These are phyloP conservation scores for Candida peoriensis DNA, from an alignment of 805 yeast genomes.

Conservation along the genomic window DNA sequence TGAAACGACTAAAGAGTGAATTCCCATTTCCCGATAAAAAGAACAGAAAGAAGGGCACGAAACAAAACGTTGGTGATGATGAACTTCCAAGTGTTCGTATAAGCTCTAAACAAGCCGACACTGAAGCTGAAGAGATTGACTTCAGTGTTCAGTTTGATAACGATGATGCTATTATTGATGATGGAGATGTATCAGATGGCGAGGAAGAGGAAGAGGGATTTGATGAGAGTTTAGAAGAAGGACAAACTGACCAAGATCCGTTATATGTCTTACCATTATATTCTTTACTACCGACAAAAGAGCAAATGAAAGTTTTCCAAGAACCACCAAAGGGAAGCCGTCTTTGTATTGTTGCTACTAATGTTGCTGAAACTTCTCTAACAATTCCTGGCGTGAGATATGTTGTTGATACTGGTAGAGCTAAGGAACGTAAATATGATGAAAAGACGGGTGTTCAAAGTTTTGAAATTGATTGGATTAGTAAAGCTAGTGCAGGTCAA, in stretches of 20 bases:
- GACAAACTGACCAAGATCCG: slow-evolving; percentile 70
- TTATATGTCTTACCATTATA: slow-evolving; percentile 88
- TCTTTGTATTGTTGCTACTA: slow-evolving; percentile 90
- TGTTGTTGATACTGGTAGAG: slow-evolving; percentile 92
- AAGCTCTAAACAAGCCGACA: slow-evolving; percentile 53
- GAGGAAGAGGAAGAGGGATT: slow-evolving; percentile 53
- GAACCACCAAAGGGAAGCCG: slow-evolving; percentile 82
- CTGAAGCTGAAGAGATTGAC: slow-evolving; percentile 88
- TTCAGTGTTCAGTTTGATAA: slow-evolving; percentile 45
- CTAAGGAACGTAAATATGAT: slow-evolving; percentile 81
- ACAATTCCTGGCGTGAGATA: slow-evolving; percentile 95
- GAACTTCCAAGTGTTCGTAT: slow-evolving; percentile 42
- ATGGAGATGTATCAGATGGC: slow-evolving; percentile 32
- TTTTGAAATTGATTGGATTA: slow-evolving; percentile 85
- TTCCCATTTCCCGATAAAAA: slow-evolving; percentile 49
- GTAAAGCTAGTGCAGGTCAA: slow-evolving; percentile 94
- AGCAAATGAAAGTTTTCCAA: slow-evolving; percentile 90
- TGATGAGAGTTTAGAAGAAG: slow-evolving; percentile 67
- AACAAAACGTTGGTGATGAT: slow-evolving; percentile 25
- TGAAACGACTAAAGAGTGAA: slow-evolving; percentile 59
- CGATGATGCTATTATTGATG: slow-evolving; percentile 29
- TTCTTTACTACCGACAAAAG: slow-evolving; percentile 87
- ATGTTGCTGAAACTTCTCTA: slow-evolving; percentile 95
- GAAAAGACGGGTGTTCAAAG: slow-evolving; percentile 88
- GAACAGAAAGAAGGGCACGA: slow-evolving; percentile 16